phyloP scores from a whole-genome alignment of 2,329 filamentous ascomycete species.

The Neofusicoccum sp. region DNA sequence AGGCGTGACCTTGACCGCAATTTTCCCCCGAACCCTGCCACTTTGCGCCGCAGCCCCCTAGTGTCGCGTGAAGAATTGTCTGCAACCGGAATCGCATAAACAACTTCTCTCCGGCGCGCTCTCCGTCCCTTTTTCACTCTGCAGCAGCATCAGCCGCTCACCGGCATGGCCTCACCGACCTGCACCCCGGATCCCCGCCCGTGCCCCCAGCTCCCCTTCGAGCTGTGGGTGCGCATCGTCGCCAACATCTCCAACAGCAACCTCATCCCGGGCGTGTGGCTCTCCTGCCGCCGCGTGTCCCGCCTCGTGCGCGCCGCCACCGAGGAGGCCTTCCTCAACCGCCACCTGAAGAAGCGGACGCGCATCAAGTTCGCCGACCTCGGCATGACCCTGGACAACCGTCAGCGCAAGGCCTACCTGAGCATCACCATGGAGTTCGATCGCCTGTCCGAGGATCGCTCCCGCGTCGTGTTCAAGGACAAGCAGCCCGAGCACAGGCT shows the following conservation, averaged over 20 bases:
- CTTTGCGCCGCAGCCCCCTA: background rate
- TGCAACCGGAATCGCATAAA: too few relatives aligned
- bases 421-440: background rate
- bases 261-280: slow-evolving; percentile 9
- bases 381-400: background rate
- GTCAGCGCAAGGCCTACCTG: background rate
- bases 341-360: slow-evolving; percentile 3
- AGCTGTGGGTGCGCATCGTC: slow-evolving; percentile 40
- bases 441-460: background rate
- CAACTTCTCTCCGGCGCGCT: too few relatives aligned
- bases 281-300: slow-evolving; percentile 17
- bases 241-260: slow-evolving; percentile 11
- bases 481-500: background rate
- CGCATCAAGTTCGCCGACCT: background rate
- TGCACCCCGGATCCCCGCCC: background rate
- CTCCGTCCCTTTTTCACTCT: too few relatives aligned
- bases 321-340: slow-evolving; percentile 7
- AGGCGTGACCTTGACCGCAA: slow-evolving; percentile 2
- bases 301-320: background rate
- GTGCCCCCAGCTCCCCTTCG: slow-evolving; percentile 35
- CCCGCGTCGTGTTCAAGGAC: slow-evolving; percentile 1
- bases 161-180: background rate
- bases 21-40: background rate
- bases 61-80: too few relatives aligned
- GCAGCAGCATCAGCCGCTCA: too few relatives aligned